Percentiles rank a stretch among this genome's conserved stretches.
Conservation (phyloP, 2,329 filamentous ascomycete species). For the Fusarium vanettenii region DNA sequence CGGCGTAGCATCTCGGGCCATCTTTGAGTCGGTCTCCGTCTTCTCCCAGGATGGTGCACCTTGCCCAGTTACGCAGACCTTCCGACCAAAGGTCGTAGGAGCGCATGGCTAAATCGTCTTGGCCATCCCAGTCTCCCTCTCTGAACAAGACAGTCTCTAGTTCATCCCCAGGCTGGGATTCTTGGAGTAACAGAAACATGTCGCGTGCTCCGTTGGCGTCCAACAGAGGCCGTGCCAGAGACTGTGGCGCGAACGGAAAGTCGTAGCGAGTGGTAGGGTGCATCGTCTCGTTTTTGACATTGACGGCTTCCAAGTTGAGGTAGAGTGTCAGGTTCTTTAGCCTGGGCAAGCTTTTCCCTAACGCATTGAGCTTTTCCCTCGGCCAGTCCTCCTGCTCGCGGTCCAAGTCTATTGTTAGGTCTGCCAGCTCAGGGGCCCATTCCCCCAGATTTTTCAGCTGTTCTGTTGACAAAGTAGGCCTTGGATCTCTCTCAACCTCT, state of each 20-base stretch:
- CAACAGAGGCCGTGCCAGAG: neutral
- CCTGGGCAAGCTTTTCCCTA: slow-evolving; percentile 1
- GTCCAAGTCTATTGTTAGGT: slow-evolving; percentile 10
- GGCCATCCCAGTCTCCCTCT: neutral
- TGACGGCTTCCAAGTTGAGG: neutral
- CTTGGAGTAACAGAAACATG: neutral
- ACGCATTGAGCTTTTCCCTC: neutral
- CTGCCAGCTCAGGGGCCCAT: neutral
- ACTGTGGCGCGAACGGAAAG: neutral
- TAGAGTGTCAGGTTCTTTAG: neutral
- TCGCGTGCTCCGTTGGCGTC: neutral
- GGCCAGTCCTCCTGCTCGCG: neutral
- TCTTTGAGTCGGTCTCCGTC: neutral
- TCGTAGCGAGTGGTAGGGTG: neutral
- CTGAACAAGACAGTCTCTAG: neutral
- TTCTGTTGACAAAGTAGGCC: neutral
- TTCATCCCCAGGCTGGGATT: neutral
- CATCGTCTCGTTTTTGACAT: neutral
- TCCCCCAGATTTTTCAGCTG: slow-evolving; percentile 1
- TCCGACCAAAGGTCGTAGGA: neutral
- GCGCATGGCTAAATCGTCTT: neutral
- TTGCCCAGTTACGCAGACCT: neutral
- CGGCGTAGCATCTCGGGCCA: neutral
- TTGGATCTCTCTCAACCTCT: neutral
- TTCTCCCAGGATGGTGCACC: neutral